phyloP scores from a whole-genome alignment of 2,329 filamentous ascomycete genomes.

The Fusarium sterilihyphosum region DNA sequence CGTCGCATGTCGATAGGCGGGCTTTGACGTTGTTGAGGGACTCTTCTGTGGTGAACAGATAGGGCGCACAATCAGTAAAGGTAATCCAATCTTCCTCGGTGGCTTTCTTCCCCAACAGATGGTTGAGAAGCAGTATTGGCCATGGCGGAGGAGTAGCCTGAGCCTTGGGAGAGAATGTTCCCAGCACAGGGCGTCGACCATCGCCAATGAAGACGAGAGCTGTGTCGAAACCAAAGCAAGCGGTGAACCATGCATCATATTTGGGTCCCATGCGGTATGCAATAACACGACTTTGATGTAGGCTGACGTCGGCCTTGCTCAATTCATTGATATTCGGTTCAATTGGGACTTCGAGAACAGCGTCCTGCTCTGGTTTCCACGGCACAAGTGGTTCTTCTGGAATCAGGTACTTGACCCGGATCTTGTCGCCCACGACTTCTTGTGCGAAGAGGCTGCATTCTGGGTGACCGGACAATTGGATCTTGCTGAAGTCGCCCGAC shows the following conservation, averaged over 20 bases:
- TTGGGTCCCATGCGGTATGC: conserved; percentile 71
- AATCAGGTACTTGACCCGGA: conserved; percentile 56
- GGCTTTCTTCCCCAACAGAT: conserved; percentile 38
- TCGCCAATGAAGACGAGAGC: conserved; percentile 73
- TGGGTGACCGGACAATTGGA: conserved; percentile 68
- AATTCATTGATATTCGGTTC: conserved; percentile 59
- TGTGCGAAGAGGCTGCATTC: conserved; percentile 73
- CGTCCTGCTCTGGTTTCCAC: conserved; percentile 48
- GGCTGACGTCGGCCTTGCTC: conserved; percentile 60
- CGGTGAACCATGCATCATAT: conserved; percentile 74
- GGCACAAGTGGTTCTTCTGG: conserved; percentile 54
- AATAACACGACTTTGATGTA: conserved; percentile 67
- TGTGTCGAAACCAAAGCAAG: conserved; percentile 70
- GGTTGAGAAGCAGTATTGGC: conserved; percentile 49
- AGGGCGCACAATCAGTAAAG: conserved; percentile 80
- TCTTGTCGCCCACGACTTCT: conserved; percentile 54
- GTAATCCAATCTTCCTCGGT: conserved; percentile 62
- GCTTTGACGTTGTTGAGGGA: conserved; percentile 74
- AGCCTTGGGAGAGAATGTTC: conserved; percentile 59
- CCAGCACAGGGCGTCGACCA: conserved; percentile 68
- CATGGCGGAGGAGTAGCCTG: conserved; percentile 43
- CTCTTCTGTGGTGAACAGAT: conserved; percentile 75
- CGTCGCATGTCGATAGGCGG: conserved; percentile 60
- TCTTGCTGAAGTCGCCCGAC: conserved; percentile 58
- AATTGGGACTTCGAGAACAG: conserved; percentile 65